A percentile compares a stretch with the other conserved stretches of the same genome.
phyloP scores from a whole-genome alignment of 2,329 filamentous ascomycete species.

The Fusarium secorum region DNA sequence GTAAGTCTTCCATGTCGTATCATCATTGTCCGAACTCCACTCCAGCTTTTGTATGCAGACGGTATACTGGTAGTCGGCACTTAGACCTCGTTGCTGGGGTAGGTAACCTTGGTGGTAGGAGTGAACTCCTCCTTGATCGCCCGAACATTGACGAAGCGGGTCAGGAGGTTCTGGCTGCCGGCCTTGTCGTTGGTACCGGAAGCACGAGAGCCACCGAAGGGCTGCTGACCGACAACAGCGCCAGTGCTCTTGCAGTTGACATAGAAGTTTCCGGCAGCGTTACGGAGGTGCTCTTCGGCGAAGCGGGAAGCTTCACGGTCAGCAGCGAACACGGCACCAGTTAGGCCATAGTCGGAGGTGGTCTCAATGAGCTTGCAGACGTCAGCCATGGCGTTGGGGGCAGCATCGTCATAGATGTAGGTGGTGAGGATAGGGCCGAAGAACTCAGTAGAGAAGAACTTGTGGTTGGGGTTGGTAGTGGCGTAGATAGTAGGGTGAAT shows the following conservation, averaged over 20 bases:
- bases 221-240: constrained; percentile 76
- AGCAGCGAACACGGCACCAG: constrained; percentile 76
- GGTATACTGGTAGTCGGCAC: neutral
- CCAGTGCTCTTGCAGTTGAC: constrained; percentile 84
- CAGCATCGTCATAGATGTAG: constrained; percentile 79
- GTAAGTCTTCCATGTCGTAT: constrained; percentile 21
- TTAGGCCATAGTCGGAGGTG: constrained; percentile 80
- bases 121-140: constrained; percentile 80
- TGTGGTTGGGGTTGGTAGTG: constrained; percentile 76
- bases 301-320: constrained; percentile 71
- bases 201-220: constrained; percentile 73
- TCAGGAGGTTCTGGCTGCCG: constrained; percentile 69
- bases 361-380: constrained; percentile 71
- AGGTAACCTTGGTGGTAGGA: constrained; percentile 67
- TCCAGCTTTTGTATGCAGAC: neutral
- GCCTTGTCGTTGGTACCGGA: constrained; percentile 79
- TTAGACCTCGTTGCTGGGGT: constrained; percentile 75
- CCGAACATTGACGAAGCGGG: constrained; percentile 71
- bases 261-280: constrained; percentile 85
- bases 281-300: constrained; percentile 75
- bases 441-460: constrained; percentile 78
- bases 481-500: constrained; percentile 84
- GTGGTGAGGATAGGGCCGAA: constrained; percentile 81
- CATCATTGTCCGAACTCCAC: constrained; percentile 3
- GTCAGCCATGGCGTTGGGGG: constrained; percentile 63